Conservation (phyloP, 1,284 basidiomycete species). For the Ustilago tritici region DNA sequence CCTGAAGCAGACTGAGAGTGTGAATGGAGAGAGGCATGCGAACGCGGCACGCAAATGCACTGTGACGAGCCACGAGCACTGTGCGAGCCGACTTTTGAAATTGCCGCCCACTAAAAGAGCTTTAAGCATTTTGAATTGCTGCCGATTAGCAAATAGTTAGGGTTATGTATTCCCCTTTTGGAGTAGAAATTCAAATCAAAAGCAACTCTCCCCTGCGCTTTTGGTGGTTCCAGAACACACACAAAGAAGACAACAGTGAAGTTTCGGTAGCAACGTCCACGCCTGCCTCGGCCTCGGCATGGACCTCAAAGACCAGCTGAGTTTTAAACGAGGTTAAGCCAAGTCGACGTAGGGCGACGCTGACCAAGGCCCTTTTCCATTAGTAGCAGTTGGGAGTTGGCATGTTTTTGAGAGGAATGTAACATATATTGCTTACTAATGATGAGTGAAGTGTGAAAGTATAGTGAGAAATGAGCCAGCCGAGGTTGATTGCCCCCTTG, state of each 20-base stretch:
- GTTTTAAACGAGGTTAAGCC: too few relatives aligned
- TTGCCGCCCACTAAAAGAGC: background rate
- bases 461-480: too few relatives aligned
- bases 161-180: background rate
- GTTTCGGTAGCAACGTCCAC: too few relatives aligned
- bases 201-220: conserved; percentile 6
- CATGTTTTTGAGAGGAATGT: too few relatives aligned
- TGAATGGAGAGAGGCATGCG: background rate
- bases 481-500: too few relatives aligned
- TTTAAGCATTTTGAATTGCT: background rate
- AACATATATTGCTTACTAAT: too few relatives aligned
- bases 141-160: conserved; percentile 7
- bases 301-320: too few relatives aligned
- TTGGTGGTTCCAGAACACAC: conserved; percentile 12
- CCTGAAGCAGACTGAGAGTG: background rate
- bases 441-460: too few relatives aligned
- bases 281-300: too few relatives aligned
- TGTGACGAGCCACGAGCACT: conserved; percentile 9
- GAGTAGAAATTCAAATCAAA: background rate
- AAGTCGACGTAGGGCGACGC: too few relatives aligned
- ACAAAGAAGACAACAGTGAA: background rate
- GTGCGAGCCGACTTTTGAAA: conserved; percentile 7
- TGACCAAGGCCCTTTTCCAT: too few relatives aligned
- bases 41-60: conserved; percentile 15
- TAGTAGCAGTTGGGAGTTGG: too few relatives aligned